Evolutionary conservation across 106 monocot genomes (phyloP), one percentile per base, ranked within the genome.

Genomic region (Dioscorea zingiberensis): DNA sequence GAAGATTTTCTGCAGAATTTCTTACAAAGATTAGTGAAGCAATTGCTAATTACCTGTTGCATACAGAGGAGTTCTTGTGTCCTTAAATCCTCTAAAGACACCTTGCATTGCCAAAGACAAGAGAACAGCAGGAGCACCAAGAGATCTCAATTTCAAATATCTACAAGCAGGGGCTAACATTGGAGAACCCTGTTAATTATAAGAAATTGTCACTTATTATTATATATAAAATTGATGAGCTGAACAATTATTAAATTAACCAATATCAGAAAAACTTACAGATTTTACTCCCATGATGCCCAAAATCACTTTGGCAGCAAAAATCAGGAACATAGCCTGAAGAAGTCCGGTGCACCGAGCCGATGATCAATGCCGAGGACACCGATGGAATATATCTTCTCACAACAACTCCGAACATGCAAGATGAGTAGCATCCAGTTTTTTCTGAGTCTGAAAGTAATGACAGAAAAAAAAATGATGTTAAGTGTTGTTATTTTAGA

Each of bases 71-170:
- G 87, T 83, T 63, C 27, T 80, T 48, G 87, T 87, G 59, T 84
- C 87, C 66, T 84, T 84, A 58, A 88, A 76, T 27, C 87, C 87
- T 69, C 84, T 55, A 21, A 88, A 88, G 65, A 84, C 87, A 1
- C 87, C 83, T 72, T 83, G 83, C 87, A 84, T 84, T 11, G 83
- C 87, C 58, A 88, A 68, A 24, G 88, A 88, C 24, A 88, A 48
- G 23, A 88, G 84, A 64, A 88, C 84, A 76, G 84, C 84, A 25
- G 88, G 88, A 44, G 88, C 77, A 62, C 88, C 88, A 70, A 88
- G 76, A 1, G 88, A 81, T 44, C 88, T 74, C 66, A 88, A 27
- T 47, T 66, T 81, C 55, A 88, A 70, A 58, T 88, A 84, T n/a
- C 73, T 69, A 48, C 64, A 58, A 67, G 88, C 88, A 24, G 80